These are phyloP conservation scores for Pyrenophora teres DNA, from an alignment of 2,329 filamentous ascomycete species.

Conservation along the genomic window DNA sequence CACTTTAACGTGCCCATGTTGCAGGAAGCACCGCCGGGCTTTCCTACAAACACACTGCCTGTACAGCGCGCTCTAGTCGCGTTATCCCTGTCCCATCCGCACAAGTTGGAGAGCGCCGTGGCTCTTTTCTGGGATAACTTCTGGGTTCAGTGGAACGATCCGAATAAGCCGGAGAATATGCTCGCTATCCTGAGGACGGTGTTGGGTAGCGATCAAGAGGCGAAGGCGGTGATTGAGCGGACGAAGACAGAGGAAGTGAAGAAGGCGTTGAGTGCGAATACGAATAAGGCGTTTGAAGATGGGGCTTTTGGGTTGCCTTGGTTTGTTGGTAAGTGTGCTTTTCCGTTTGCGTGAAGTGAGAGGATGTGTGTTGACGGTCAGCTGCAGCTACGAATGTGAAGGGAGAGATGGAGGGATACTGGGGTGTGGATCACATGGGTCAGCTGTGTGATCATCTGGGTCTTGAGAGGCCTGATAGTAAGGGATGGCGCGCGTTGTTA, in stretches of 20 bases:
- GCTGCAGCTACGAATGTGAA: constrained; percentile 56
- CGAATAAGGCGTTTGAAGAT: constrained; percentile 56
- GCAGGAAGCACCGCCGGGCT: constrained; percentile 52
- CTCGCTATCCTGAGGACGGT: constrained; percentile 51
- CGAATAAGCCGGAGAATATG: constrained; percentile 54
- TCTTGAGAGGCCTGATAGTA: constrained; percentile 50
- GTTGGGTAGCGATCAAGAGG: constrained; percentile 53
- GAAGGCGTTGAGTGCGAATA: constrained; percentile 54
- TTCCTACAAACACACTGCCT: constrained; percentile 58
- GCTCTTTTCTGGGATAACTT: constrained; percentile 56
- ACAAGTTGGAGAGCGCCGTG: constrained; percentile 49
- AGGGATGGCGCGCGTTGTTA: constrained; percentile 48
- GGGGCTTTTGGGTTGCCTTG: constrained; percentile 67
- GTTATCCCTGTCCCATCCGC: constrained; percentile 51
- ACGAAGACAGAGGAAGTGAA: constrained; percentile 52
- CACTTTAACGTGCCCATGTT: constrained; percentile 61
- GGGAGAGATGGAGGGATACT: constrained; percentile 61
- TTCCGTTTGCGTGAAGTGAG: not conserved
- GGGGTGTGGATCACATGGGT: constrained; percentile 65
- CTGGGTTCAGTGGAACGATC: constrained; percentile 57
- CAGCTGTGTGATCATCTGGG: constrained; percentile 59
- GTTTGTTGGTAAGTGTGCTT: constrained; percentile 50
- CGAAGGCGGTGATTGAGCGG: constrained; percentile 49
- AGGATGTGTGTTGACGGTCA: constrained; percentile 1
- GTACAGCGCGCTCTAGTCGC: constrained; percentile 59